These are phyloP conservation scores for Tarenaya hassleriana DNA, from an alignment of 345 rosid species.

Conservation along the genomic window DNA sequence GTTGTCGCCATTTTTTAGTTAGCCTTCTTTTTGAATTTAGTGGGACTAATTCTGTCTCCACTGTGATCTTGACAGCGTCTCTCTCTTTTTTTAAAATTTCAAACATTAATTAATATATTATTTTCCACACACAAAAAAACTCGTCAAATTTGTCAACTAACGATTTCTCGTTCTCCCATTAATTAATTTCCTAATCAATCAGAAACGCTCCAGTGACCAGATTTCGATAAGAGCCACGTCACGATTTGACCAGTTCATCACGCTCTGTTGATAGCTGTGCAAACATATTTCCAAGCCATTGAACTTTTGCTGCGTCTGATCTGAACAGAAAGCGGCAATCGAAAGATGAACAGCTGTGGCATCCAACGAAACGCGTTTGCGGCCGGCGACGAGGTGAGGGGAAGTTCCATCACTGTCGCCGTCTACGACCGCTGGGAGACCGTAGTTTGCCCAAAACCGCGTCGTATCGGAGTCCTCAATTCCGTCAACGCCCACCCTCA, in stretches of 20 bases:
- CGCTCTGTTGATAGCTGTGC: background rate
- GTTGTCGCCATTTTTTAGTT: too few species aligned
- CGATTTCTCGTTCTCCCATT: background rate
- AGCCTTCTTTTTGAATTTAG: too few species aligned
- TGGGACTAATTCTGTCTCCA: too few species aligned
- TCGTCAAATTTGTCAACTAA: background rate
- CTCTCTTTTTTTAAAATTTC: too few species aligned
- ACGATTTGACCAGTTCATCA: background rate
- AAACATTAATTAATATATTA: background rate
- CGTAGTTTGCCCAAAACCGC: conserved; percentile 61
- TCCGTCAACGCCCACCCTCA: conserved; percentile 35
- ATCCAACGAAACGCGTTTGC: conserved; percentile 38
- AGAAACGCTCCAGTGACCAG: conserved; percentile 18
- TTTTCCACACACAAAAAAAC: background rate
- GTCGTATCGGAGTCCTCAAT: conserved; percentile 37
- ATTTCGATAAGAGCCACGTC: conserved; percentile 17
- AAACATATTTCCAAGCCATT: background rate
- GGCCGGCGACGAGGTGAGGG: conserved; percentile 39
- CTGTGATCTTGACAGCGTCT: too few species aligned
- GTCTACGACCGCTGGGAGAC: conserved; percentile 34
- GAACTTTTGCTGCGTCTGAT: too few species aligned
- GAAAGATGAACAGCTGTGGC: conserved; percentile 44
- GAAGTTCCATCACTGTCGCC: conserved; percentile 25
- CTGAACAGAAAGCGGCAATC: background rate
- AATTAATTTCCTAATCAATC: background rate